A percentile compares a stretch with the other conserved stretches of the same genome.
These are phyloP conservation scores for Podospora pseudocomata DNA, from an alignment of 495 filamentous ascomycete species.

Conservation along the genomic window DNA sequence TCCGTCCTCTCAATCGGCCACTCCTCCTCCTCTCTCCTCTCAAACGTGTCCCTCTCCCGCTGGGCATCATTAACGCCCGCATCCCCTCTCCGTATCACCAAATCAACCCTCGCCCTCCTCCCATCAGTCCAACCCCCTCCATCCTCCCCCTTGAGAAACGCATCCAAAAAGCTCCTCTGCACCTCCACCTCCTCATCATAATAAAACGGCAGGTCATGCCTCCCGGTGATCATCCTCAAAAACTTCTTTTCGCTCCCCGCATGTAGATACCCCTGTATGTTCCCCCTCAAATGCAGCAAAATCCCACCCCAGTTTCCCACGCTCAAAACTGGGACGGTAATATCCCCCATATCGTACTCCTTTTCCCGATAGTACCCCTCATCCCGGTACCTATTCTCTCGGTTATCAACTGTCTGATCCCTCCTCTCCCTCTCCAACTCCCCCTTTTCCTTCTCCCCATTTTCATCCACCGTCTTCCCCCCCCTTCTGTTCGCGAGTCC, in stretches of 20 bases:
- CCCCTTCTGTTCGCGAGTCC: slow-evolving; percentile 41
- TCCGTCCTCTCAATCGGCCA: slow-evolving; percentile 63
- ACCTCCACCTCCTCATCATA: slow-evolving; percentile 61
- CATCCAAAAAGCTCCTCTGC: slow-evolving; percentile 62
- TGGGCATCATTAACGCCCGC: slow-evolving; percentile 59
- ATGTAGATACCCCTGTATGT: slow-evolving; percentile 58
- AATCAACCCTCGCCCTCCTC: slow-evolving; percentile 53
- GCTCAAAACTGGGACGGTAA: slow-evolving; percentile 57
- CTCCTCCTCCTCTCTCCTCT: slow-evolving; percentile 50
- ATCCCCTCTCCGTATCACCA: slow-evolving; percentile 59
- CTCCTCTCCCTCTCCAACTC: slow-evolving; percentile 48
- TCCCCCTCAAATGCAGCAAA: slow-evolving; percentile 59
- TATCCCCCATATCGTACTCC: slow-evolving; percentile 59
- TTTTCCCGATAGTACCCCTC: slow-evolving; percentile 59
- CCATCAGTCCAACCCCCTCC: slow-evolving; percentile 52
- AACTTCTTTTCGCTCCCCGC: slow-evolving; percentile 62
- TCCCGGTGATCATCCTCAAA: slow-evolving; percentile 62
- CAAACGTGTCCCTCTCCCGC: slow-evolving; percentile 47
- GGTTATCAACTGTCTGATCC: slow-evolving; percentile 61
- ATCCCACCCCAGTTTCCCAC: slow-evolving; percentile 69
- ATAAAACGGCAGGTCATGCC: slow-evolving; percentile 71
- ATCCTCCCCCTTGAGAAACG: slow-evolving; percentile 64
- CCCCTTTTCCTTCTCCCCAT: slow-evolving; percentile 52
- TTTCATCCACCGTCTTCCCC: slow-evolving; percentile 56
- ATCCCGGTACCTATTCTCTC: slow-evolving; percentile 51